Evolutionary conservation across 371 early-diverging fungal genomes (phyloP).

Genomic region (Umbelopsis sp.): DNA sequence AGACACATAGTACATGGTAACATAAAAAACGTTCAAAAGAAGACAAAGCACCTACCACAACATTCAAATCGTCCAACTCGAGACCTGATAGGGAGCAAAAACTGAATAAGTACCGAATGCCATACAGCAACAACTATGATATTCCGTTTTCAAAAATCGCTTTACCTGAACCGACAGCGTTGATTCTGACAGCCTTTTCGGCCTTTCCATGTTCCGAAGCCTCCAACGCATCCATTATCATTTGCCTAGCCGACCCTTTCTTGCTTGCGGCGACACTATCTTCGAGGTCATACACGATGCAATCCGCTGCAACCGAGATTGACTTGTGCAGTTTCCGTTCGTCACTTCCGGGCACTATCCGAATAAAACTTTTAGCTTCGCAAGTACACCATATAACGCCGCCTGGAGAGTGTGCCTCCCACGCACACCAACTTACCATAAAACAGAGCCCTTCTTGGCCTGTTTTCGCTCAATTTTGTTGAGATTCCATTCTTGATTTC

Average conservation of each 20-base stretch:
- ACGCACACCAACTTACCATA: constrained; percentile 37
- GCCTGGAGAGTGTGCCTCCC: neutral
- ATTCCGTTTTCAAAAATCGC: neutral
- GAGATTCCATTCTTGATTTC: constrained; percentile 8
- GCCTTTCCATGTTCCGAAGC: constrained; percentile 67
- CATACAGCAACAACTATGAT: constrained; percentile 16
- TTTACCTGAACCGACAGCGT: constrained; percentile 79
- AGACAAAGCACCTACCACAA: constrained; percentile 58
- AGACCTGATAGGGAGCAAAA: constrained; percentile 46
- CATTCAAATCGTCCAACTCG: constrained; percentile 81
- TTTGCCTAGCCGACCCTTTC: constrained; percentile 78
- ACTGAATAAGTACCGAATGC: neutral
- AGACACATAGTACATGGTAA: neutral
- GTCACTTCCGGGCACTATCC: constrained; percentile 84
- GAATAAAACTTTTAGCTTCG: neutral
- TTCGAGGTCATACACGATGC: constrained; percentile 89
- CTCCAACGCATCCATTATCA: constrained; percentile 77
- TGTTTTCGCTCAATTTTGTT: constrained; percentile 19
- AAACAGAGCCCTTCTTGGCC: constrained; percentile 49
- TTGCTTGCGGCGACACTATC: constrained; percentile 85
- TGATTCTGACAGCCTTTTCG: constrained; percentile 89
- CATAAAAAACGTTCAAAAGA: neutral
- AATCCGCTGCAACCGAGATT: constrained; percentile 69
- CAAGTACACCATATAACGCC: neutral
- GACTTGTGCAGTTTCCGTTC: constrained; percentile 87